These are phyloP conservation scores for Colletotrichum navitas DNA, from an alignment of 2,329 filamentous ascomycete genomes.

Conservation along the genomic window DNA sequence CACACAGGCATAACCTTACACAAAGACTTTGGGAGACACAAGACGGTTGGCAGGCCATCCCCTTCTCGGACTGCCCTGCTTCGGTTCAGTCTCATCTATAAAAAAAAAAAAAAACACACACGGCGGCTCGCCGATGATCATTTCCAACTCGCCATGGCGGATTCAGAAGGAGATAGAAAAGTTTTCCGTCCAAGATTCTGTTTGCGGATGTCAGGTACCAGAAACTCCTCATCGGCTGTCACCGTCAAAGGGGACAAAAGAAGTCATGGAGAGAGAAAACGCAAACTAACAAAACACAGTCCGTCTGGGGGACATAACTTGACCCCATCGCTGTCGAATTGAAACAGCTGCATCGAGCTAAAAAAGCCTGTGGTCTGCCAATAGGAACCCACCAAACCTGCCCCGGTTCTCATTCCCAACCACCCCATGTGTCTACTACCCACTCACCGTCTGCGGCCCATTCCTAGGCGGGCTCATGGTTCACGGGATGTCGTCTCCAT, in stretches of 20 bases:
- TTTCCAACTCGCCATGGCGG: slow-evolving; percentile 15
- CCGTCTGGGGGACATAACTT: slow-evolving; percentile 24
- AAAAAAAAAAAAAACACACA: too few relatives aligned
- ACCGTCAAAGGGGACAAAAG: background rate
- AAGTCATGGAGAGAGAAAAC: background rate
- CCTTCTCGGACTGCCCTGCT: slow-evolving; percentile 20
- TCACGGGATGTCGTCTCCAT: slow-evolving; percentile 28
- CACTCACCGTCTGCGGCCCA: slow-evolving; percentile 31
- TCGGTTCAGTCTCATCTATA: slow-evolving; percentile 31
- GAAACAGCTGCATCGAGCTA: slow-evolving; percentile 36
- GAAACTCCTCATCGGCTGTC: background rate
- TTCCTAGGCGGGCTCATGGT: slow-evolving; percentile 26
- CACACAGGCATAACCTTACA: slow-evolving; percentile 40
- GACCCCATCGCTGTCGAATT: slow-evolving; percentile 30
- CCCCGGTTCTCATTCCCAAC: slow-evolving; percentile 29
- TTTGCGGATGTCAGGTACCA: slow-evolving; percentile 30
- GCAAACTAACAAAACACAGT: slow-evolving; percentile 11
- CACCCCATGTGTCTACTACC: slow-evolving; percentile 24
- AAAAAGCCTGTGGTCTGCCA: slow-evolving; percentile 16
- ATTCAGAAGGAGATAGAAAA: background rate
- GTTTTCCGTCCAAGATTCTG: slow-evolving; percentile 1
- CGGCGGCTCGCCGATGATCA: slow-evolving; percentile 6
- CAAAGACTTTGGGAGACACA: slow-evolving; percentile 16
- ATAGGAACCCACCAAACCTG: slow-evolving; percentile 30
- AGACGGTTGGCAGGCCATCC: slow-evolving; percentile 34